These are phyloP conservation scores for Oropetium thomaeum DNA, from an alignment of 176 grass and related monocot genomes.

Conservation along the genomic window DNA sequence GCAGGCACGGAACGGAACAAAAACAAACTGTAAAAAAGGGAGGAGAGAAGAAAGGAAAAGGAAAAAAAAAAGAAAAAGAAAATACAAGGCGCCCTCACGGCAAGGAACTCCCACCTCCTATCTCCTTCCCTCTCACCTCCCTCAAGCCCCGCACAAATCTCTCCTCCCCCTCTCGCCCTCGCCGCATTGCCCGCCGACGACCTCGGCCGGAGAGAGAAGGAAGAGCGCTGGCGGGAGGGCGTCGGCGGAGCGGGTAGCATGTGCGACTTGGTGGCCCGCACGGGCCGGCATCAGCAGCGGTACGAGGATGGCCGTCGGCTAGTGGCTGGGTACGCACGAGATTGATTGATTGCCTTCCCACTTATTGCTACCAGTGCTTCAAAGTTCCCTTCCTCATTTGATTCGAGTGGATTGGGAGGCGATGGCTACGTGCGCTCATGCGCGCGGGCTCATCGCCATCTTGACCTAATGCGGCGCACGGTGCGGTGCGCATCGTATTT, in stretches of 20 bases:
- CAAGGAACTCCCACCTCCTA: not conserved
- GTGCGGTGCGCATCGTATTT: slow-evolving; percentile 16
- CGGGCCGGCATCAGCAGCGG: slow-evolving; percentile 97
- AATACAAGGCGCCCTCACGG: not conserved
- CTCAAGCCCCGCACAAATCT: slow-evolving; percentile 42
- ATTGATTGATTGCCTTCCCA: not conserved
- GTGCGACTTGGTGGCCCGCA: slow-evolving; percentile 98
- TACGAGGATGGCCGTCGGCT: slow-evolving; percentile 85
- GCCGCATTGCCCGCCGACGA: slow-evolving; percentile 43
- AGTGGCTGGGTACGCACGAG: slow-evolving; percentile 62
- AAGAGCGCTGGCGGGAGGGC: slow-evolving; percentile 6
- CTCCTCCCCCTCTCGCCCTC: slow-evolving; percentile 21
- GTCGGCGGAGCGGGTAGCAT: slow-evolving; percentile 41
- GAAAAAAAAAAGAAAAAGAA: not conserved
- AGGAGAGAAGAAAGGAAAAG: too few relatives aligned
- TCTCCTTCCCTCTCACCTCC: not conserved
- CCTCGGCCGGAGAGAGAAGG: slow-evolving; percentile 23
- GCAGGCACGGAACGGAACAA: too few relatives aligned
- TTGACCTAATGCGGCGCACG: slow-evolving; percentile 31
- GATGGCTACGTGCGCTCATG: slow-evolving; percentile 8
- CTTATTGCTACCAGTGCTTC: slow-evolving; percentile 4
- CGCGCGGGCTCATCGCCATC: slow-evolving; percentile 8
- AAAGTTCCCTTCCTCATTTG: not conserved
- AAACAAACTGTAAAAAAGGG: not conserved
- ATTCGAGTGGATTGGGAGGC: slow-evolving; percentile 26